A percentile compares a stretch with the other conserved stretches of the same genome.
Conservation (phyloP, 2,329 filamentous ascomycete genomes). For the Alternaria angustiovoidea region DNA sequence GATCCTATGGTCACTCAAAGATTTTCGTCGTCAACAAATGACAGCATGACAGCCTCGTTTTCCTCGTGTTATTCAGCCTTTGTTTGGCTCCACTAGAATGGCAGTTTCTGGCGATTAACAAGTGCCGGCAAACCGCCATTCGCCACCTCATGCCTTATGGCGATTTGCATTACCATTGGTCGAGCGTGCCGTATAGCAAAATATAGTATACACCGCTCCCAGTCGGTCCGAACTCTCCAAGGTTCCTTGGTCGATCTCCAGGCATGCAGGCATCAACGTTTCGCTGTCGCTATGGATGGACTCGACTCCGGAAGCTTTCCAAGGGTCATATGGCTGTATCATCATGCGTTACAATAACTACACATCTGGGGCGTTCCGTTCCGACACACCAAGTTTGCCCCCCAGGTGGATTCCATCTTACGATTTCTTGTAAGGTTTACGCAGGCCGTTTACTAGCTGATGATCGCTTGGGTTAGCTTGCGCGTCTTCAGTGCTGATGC, state of each 20-base stretch:
- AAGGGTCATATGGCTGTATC: slow-evolving; percentile 25
- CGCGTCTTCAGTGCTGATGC: slow-evolving; percentile 13
- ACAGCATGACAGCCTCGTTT: slow-evolving; percentile 32
- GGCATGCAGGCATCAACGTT: slow-evolving; percentile 24
- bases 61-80: slow-evolving; percentile 26
- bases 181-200: slow-evolving; percentile 12
- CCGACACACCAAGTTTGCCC: slow-evolving; percentile 14
- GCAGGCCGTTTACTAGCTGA: slow-evolving; percentile 11
- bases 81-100: slow-evolving; percentile 4
- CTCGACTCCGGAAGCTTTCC: slow-evolving; percentile 29
- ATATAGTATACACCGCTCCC: slow-evolving; percentile 30
- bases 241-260: background rate
- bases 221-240: slow-evolving; percentile 16
- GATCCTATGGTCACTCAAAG: slow-evolving; percentile 20
- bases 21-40: slow-evolving; percentile 24
- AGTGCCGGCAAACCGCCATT: slow-evolving; percentile 11
- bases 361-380: slow-evolving; percentile 6
- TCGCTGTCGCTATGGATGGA: slow-evolving; percentile 29
- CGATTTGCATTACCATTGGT: slow-evolving; percentile 21
- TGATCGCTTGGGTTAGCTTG: slow-evolving; percentile 16
- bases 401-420: background rate
- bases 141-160: slow-evolving; percentile 10
- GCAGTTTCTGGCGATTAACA: background rate
- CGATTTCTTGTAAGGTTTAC: slow-evolving; percentile 6
- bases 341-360: slow-evolving; percentile 15